Evolutionary conservation across 345 rosid species (phyloP), one percentile per base, ranked within the genome.

Genomic region (Kandelia obovata): DNA sequence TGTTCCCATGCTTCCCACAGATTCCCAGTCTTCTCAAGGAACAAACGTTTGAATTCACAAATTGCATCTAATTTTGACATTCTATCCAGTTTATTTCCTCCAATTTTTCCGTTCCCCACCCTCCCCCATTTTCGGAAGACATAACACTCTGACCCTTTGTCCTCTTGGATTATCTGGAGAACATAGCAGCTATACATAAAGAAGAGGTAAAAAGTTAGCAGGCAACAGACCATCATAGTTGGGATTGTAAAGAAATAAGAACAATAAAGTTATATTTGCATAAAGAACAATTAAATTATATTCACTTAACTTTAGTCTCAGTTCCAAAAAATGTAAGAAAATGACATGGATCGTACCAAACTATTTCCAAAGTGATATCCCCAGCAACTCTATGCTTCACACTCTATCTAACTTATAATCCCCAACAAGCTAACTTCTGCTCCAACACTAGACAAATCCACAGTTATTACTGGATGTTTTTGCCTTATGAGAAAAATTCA

Each of bases 91-190:
- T 90, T 95, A 69, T 1, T 82, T 66, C 96, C 91, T 53, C 96
- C 98, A 82, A 92, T 95, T 75, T 84, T 88, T 37, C 90, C 91
- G 77, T 85, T 87, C 35, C 99, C 99, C 34, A 90, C 93, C 67
- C 94, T 87, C 37, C 99, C 99, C 99, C 98, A 95, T 83, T 92
- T 90, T 51, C 96, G 98, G 66, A 86, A 95, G 49, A 92, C 85
- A 61, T 83, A 75, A 78, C 98, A 92, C 25, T 78, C 89, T 11
- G 92, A 77, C 37, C 89, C 88, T 74, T 84, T 91, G 81, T 95
- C 99, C 68, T 87, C 96, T 87, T 89, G 85, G 71, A 92, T 92
- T 62, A 95, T 84, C 88, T 95, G 99, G 66, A 95, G 91, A 75
- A 92, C 83, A 72, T 92, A 95, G 70, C 85, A 95, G 80, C 97